Base-by-base conservation (phyloP, 192 early-diverging fungal genomes). In the Backusella morwellensis region DNA sequence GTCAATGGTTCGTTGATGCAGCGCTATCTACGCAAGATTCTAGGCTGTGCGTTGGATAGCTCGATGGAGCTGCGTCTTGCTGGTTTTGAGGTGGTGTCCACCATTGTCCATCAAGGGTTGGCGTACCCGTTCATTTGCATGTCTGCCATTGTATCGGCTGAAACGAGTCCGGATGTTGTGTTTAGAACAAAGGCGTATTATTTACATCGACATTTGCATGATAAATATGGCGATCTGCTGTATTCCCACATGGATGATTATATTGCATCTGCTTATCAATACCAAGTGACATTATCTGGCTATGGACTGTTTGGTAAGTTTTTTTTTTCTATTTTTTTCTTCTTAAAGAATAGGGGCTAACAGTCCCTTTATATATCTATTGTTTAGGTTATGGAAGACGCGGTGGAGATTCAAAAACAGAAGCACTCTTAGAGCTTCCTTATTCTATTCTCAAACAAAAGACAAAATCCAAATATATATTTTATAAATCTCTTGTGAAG, bases 1-100 rank as follows among this genome's bases (percentile, higher is more conserved):
- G 91, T 98, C n/a, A 94, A 92, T 42, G 89, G 91, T 29, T 91
- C 95, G 63, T 81, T 99, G 41, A 97, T 98, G 92, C 95, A 99
- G 78, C 90, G 88, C 7, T 97, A 95, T 75, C 83, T 99, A 23
- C 86, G 88, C 14, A 81, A 86, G 7, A 91, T 99, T 12, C 82
- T 98, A 17, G 83, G 87, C n/a, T 92, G 92, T 42, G 88, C 94
- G 23, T 85, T 97, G 42, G 77, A 79, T 41, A 14, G 71, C 23
- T 85, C 91, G 42, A 69, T 77, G 3, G 35, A 82, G n/a, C 83
- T 99, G n/a, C 90, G 91, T 34, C 79, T 78, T 9, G 82, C 87
- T 1, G 92, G 95, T 8, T 94, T 97, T 73, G 93, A 96, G 68
- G 93, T 95, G 0, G 86, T 98, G 6, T 84, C 85, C 7, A 85